Conservation (phyloP, 805 yeast genomes). For the Metschnikowia henanensis region DNA sequence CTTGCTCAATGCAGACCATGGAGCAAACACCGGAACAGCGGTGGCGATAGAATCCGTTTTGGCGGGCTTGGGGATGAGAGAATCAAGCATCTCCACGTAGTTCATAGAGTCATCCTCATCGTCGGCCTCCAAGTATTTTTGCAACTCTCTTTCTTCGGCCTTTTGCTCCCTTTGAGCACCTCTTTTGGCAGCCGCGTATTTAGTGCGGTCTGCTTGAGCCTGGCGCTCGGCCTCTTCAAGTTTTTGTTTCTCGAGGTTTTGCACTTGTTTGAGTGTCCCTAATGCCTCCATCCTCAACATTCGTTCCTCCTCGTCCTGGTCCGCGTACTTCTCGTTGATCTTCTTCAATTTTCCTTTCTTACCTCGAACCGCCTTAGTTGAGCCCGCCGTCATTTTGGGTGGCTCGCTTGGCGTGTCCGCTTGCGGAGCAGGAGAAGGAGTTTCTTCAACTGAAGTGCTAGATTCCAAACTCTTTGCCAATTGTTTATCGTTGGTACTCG, state of each 20-base stretch:
- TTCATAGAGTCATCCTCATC: constrained; percentile 32
- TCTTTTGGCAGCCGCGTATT: constrained; percentile 33
- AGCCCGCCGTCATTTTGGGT: constrained; percentile 6
- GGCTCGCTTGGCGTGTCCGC: background rate
- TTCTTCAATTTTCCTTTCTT: constrained; percentile 83
- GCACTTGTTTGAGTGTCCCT: constrained; percentile 73
- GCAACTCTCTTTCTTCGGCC: constrained; percentile 45
- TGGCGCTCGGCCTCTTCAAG: constrained; percentile 19
- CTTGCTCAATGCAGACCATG: constrained; percentile 79
- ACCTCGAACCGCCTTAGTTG: constrained; percentile 60
- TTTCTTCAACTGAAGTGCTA: background rate
- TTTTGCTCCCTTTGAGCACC: constrained; percentile 42
- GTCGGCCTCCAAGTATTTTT: constrained; percentile 37
- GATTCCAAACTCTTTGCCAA: background rate
- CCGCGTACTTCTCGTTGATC: constrained; percentile 78
- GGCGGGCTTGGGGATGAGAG: constrained; percentile 45
- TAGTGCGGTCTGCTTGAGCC: constrained; percentile 25
- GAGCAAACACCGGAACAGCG: constrained; percentile 87
- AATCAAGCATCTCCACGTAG: constrained; percentile 46
- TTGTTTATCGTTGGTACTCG: background rate
- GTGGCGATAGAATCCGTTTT: constrained; percentile 54
- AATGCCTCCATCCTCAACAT: constrained; percentile 70
- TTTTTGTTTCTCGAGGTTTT: constrained; percentile 24
- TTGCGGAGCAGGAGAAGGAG: background rate
- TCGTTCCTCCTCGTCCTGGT: constrained; percentile 91